Conservation (phyloP, 169 alveolate genomes). For the Cryptosporidium parvum region DNA sequence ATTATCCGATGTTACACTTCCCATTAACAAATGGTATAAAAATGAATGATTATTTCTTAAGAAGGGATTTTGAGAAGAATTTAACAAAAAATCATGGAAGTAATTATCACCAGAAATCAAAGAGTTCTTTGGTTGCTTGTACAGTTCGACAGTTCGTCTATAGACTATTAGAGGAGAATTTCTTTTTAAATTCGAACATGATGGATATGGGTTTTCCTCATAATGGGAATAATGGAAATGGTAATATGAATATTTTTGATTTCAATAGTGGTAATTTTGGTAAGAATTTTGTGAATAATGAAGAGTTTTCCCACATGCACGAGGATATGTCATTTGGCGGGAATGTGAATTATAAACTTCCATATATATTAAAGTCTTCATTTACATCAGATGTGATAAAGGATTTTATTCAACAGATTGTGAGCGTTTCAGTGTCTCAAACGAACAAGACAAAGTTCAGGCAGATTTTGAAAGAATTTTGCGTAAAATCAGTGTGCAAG, state of each 20-base stretch:
- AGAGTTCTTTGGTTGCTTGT: slow-evolving; percentile 1
- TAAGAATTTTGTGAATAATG: neutral
- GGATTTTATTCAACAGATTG: slow-evolving; percentile 44
- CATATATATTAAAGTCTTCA: slow-evolving; percentile 5
- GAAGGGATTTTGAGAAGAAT: neutral
- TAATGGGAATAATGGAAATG: neutral
- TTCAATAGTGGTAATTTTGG: neutral
- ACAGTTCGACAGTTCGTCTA: neutral
- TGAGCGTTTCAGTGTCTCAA: slow-evolving; percentile 42
- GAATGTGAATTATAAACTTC: neutral
- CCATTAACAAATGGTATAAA: slow-evolving; percentile 2
- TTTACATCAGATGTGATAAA: slow-evolving; percentile 25
- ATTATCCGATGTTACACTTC: neutral
- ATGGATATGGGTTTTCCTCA: neutral
- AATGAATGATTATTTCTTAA: neutral
- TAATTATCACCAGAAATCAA: slow-evolving; percentile 16
- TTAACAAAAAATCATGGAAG: neutral
- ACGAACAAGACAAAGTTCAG: slow-evolving; percentile 64
- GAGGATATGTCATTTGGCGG: slow-evolving; percentile 1
- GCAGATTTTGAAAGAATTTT: slow-evolving; percentile 61
- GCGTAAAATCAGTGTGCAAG: slow-evolving; percentile 41
- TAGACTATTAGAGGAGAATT: slow-evolving; percentile 11
- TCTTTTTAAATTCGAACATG: neutral
- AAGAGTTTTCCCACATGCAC: neutral
- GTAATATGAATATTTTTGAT: neutral